Evolutionary conservation across 2,329 filamentous ascomycete genomes (phyloP).

Genomic region (Clarireedia homoeocarpa): DNA sequence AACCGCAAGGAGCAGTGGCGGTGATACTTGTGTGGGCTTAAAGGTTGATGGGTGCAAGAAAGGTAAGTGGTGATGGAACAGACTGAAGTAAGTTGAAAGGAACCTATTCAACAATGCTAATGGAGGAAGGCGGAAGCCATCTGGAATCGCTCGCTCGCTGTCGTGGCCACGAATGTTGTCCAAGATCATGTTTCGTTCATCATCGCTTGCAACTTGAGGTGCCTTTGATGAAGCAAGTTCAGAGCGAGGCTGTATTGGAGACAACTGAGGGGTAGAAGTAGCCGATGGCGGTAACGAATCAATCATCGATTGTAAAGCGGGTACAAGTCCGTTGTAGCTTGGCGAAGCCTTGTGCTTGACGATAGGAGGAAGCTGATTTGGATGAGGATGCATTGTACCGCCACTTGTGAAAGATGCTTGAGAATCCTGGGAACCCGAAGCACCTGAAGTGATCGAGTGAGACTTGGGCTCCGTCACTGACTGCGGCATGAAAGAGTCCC

Average conservation of each 20-base stretch:
- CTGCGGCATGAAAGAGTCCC: conserved; percentile 80
- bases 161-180: conserved; percentile 80
- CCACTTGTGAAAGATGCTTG: conserved; percentile 54
- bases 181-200: conserved; percentile 76
- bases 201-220: conserved; percentile 75
- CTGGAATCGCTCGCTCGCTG: conserved; percentile 72
- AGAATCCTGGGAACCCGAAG: conserved; percentile 61
- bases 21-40: conserved; percentile 68
- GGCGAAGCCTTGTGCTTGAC: conserved; percentile 53
- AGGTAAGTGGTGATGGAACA: conserved; percentile 94
- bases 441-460: conserved; percentile 62
- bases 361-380: conserved; percentile 59
- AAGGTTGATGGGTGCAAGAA: conserved; percentile 94
- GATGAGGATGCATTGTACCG: conserved; percentile 48
- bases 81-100: conserved; percentile 88
- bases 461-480: conserved; percentile 64
- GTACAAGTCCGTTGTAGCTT: conserved; percentile 50
- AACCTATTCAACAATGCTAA: conserved; percentile 81
- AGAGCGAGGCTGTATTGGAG: conserved; percentile 60
- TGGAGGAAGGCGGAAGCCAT: conserved; percentile 81
- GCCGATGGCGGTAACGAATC: conserved; percentile 62
- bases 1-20: conserved; percentile 78
- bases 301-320: conserved; percentile 64
- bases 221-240: conserved; percentile 48
- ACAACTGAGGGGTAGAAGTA: conserved; percentile 64